phyloP scores from a whole-genome alignment of 1,284 basidiomycete species.

The Sphaerobolus stellatus region DNA sequence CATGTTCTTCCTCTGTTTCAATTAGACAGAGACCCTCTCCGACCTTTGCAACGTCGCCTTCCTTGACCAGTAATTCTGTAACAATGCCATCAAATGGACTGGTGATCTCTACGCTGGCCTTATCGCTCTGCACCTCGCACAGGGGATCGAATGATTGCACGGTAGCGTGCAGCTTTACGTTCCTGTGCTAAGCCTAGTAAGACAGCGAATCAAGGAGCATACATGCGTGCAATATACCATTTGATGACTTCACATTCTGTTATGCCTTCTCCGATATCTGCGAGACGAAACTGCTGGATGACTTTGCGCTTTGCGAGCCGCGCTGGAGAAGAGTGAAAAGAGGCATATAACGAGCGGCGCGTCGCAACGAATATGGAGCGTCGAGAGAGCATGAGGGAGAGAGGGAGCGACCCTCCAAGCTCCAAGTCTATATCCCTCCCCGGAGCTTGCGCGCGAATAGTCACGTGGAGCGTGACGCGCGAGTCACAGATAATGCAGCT shows the following conservation, averaged over 20 bases:
- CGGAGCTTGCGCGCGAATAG: too few species aligned
- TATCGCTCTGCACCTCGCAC: constrained; percentile 94
- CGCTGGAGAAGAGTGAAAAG: constrained; percentile 4
- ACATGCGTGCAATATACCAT: too few species aligned
- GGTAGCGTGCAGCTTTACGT: constrained; percentile 54
- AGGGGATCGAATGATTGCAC: constrained; percentile 83
- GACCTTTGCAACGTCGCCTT: constrained; percentile 86
- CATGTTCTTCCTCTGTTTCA: constrained; percentile 66
- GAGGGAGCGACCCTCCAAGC: neutral
- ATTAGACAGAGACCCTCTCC: constrained; percentile 83
- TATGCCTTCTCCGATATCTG: constrained; percentile 92
- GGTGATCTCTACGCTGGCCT: constrained; percentile 92
- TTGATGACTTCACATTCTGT: constrained; percentile 89
- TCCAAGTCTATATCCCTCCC: too few species aligned
- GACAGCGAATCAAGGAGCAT: constrained; percentile 19
- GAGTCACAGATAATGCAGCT: neutral
- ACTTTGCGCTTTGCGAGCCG: neutral
- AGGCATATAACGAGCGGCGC: neutral
- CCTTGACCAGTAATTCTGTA: constrained; percentile 70
- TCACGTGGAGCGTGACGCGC: too few species aligned
- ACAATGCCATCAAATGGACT: constrained; percentile 83
- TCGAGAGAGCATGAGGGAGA: neutral
- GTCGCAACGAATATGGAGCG: neutral
- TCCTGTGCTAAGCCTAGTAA: constrained; percentile 39
- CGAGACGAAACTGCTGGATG: constrained; percentile 70